phyloP scores from a whole-genome alignment of 345 rosid species.

The Salix exigua region DNA sequence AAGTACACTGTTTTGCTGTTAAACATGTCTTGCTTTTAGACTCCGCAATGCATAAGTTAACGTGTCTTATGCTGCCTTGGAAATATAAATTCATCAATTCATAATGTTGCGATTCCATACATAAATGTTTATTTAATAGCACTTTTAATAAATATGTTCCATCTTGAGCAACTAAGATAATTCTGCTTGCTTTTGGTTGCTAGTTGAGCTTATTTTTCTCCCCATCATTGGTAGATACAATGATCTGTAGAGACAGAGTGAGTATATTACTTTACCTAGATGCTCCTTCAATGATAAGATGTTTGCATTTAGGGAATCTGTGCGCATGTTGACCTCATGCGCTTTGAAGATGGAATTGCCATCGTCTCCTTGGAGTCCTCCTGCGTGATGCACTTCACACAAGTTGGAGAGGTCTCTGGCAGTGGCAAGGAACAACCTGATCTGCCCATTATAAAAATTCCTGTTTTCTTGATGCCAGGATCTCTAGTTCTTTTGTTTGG shows the following conservation, averaged over 20 bases:
- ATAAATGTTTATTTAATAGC: too few relatives aligned
- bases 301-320: constrained; percentile 62
- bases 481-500: constrained; percentile 76
- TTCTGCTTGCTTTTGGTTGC: too few relatives aligned
- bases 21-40: too few relatives aligned
- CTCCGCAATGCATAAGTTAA: too few relatives aligned
- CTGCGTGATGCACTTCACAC: constrained; percentile 77
- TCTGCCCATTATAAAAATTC: constrained; percentile 19
- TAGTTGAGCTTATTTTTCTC: too few relatives aligned
- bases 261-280: neutral
- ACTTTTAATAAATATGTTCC: too few relatives aligned
- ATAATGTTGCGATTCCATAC: too few relatives aligned
- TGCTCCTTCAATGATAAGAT: neutral
- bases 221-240: too few relatives aligned
- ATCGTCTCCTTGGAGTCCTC: constrained; percentile 79
- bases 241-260: neutral
- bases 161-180: too few relatives aligned
- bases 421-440: constrained; percentile 13
- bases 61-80: too few relatives aligned
- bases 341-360: constrained; percentile 87
- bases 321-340: constrained; percentile 85
- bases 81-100: too few relatives aligned
- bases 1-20: too few relatives aligned
- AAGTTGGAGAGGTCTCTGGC: constrained; percentile 18
- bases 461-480: constrained; percentile 67